Evolutionary conservation across 2,329 filamentous ascomycete genomes (phyloP).

Genomic region (Colletotrichum sp.): DNA sequence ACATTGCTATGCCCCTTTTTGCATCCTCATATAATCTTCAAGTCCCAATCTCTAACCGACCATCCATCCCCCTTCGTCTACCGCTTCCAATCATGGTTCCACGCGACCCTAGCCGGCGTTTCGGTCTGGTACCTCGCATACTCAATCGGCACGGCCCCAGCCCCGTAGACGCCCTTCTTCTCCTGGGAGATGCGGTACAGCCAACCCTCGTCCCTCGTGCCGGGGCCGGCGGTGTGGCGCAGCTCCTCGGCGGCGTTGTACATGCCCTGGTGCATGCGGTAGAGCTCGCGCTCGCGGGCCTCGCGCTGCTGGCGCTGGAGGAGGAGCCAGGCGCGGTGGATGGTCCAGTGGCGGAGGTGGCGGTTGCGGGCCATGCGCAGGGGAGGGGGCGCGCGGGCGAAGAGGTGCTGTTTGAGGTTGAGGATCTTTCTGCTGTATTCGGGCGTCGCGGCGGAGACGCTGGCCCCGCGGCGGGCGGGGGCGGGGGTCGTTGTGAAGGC

Average conservation of each 20-base stretch:
- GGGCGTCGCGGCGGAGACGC: constrained; percentile 32
- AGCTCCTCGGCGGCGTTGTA: constrained; percentile 85
- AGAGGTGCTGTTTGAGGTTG: constrained; percentile 53
- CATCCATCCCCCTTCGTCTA: constrained; percentile 25
- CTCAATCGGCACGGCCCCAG: constrained; percentile 84
- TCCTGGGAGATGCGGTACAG: constrained; percentile 89
- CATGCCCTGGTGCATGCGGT: constrained; percentile 85
- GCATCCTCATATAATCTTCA: not conserved
- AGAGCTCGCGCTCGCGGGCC: constrained; percentile 71
- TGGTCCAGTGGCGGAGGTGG: constrained; percentile 95
- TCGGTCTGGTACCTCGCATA: constrained; percentile 88
- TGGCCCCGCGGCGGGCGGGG: constrained; percentile 14
- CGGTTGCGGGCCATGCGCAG: constrained; percentile 89
- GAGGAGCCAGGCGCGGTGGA: constrained; percentile 93
- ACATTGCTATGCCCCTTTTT: not conserved
- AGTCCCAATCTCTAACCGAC: not conserved
- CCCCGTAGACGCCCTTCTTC: constrained; percentile 83
- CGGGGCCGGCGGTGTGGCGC: constrained; percentile 63
- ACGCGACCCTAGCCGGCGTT: constrained; percentile 77
- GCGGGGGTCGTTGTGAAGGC: constrained; percentile 21
- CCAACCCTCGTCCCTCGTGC: constrained; percentile 66
- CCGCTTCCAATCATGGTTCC: constrained; percentile 93
- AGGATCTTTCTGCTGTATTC: constrained; percentile 48
- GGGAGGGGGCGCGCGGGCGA: constrained; percentile 64
- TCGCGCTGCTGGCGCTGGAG: constrained; percentile 73